Percentiles rank a stretch among this genome's conserved stretches.
phyloP scores from a whole-genome alignment of 2,329 filamentous ascomycete genomes.

The Monosporascus sp. region DNA sequence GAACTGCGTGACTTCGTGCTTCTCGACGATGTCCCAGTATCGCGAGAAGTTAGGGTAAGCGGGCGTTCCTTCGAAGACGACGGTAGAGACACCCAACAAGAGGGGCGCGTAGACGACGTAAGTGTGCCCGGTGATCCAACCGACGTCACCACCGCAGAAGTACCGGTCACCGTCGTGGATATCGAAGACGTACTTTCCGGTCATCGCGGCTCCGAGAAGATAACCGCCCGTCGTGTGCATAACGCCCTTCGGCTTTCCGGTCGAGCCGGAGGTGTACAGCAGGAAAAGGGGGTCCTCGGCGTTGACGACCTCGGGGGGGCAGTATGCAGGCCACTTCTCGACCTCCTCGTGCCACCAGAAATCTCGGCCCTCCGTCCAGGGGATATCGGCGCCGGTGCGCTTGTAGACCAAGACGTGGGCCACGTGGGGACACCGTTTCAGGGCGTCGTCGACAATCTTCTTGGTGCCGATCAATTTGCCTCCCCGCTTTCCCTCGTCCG shows the following conservation, averaged over 20 bases:
- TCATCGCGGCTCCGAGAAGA: conserved; percentile 85
- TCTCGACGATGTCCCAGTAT: conserved; percentile 98
- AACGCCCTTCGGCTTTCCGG: conserved; percentile 97
- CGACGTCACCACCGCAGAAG: conserved; percentile 97
- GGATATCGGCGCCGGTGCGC: conserved; percentile 88
- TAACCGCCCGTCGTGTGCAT: conserved; percentile 97
- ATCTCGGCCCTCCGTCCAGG: conserved; percentile 84
- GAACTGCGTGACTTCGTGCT: conserved; percentile 94
- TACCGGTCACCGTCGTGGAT: conserved; percentile 90
- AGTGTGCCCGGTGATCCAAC: conserved; percentile 98
- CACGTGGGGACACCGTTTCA: conserved; percentile 92
- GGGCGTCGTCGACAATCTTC: conserved; percentile 96
- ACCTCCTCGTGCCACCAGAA: conserved; percentile 99
- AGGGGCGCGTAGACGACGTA: conserved; percentile 97
- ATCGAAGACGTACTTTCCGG: conserved; percentile 98
- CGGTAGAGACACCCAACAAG: conserved; percentile 85
- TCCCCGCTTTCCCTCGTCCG: conserved; percentile 95
- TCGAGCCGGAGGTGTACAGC: conserved; percentile 96
- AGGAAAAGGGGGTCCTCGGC: conserved; percentile 96
- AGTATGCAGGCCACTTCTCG: conserved; percentile 92
- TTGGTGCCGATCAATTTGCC: conserved; percentile 97
- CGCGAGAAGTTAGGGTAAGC: conserved; percentile 96
- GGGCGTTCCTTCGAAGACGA: conserved; percentile 96
- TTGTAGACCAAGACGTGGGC: conserved; percentile 85
- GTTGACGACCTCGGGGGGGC: conserved; percentile 81